Base-by-base conservation (phyloP, 2,329 filamentous ascomycete genomes). In the Drechslerella coelobrocha region DNA sequence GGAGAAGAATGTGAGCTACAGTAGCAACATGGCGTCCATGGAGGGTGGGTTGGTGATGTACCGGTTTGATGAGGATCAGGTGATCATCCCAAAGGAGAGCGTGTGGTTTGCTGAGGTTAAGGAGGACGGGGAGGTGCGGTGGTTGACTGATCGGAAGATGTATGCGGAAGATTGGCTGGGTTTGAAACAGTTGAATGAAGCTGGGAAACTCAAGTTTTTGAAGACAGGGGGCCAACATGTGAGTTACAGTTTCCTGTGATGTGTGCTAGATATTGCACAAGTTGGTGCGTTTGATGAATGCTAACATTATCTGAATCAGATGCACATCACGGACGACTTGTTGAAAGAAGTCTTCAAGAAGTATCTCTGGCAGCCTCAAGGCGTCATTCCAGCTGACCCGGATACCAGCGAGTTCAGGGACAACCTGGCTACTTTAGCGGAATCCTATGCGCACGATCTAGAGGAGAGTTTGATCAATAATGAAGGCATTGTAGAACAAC, bases 121-220 rank as follows among this genome's bases (percentile, higher is more conserved):
- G 31, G 89, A 86, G 2, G 81, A 77, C 68, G 82, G 82, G 1
- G 84, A 87, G 71, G 82, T 87, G 21, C 90, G 86, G 48, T 84
- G 84, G 14, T 79, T 99, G 77, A 83, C 85, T 73, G 84, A 92
- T 56, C 83, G 90, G 65, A 78, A 79, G 26, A 82, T 97, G 1
- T 99, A 97, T 79, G 85, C 84, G 74, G 89, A 97, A 80, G 93
- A 99, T 81, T 99, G 94, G 94, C 81, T 99, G 26, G 94, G 94
- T 0, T 81, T 99, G 78, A 89, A 85, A 78, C 80, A 81, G 75
- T 81, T 99, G 76, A 92, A 97, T 80, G 81, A 88, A 78, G 89
- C 89, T 81, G 90, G 89, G 1, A 90, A 85, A 0, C 80, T 99
- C 75, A 84, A 88, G 62, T 96, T 97, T 79, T 83, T 86, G 78